Base-by-base conservation (phyloP, 306 rosid species). In the Sesbania bispinosa region DNA sequence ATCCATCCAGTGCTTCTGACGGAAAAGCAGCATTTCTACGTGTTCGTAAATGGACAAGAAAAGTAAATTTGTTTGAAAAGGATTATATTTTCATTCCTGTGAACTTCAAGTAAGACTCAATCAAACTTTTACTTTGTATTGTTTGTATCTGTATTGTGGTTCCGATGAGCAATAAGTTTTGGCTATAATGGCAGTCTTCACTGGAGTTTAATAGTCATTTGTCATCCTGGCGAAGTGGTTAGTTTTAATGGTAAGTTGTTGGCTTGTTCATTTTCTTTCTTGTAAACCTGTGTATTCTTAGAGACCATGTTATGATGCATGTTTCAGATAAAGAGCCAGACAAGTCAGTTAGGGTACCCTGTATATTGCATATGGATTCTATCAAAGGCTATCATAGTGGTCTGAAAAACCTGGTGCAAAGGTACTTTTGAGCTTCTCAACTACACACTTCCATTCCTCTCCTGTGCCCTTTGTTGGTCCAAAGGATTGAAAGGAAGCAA, bases 31-130 rank as follows among this genome's bases (percentile, higher is more conserved):
- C 96, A 73, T 92, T 87, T 83, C 85, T 76, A 62, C 91, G 97
- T 64, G 96, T 88, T 74, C 83, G 87, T 53, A 89, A 84, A 83
- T 92, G 96, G 97, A 92, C 97, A 5, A 84, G 97, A 85, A 92
- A 85, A 87, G 83, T 92, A 19, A 79, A 89, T 77, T 85, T 92
- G 41, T 92, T 92, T 79, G 88, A 81, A 62, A 92, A 89, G 80
- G 93, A 92, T 62, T 92, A 83, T 79, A 72, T 92, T 82, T 89
- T 92, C 80, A 87, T 92, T 77, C 97, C 97, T 39, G 81, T 92
- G 79, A 92, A 92, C 77, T 92, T 87, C 87, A 89, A 80, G 97
- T 89, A 85, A 82, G 96, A 70, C 46, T 57, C 38, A 48, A 13
- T 55, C 26, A 69, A 61, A 45, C 33, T 39, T 38, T 23, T 69